Percentiles rank a stretch among this genome's conserved stretches.
phyloP scores from a whole-genome alignment of 208 protist species.

The Crithidia mellificae region DNA sequence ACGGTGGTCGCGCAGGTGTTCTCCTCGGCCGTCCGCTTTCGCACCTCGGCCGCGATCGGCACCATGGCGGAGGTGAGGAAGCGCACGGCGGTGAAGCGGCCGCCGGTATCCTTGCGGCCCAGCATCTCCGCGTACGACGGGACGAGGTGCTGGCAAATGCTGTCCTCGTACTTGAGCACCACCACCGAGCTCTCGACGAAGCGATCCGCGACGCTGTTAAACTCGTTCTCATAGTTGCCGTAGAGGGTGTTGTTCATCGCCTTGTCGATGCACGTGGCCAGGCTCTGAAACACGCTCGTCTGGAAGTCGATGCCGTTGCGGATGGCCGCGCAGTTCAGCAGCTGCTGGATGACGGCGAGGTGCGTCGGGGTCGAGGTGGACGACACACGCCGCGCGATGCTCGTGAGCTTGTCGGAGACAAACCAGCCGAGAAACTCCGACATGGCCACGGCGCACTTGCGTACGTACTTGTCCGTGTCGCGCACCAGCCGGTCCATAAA shows the following conservation, averaged over 20 bases:
- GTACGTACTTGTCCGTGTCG: conserved; percentile 79
- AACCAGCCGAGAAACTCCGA: conserved; percentile 54
- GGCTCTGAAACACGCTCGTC: conserved; percentile 52
- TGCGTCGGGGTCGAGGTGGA: conserved; percentile 43
- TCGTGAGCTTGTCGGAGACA: conserved; percentile 60
- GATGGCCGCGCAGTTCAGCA: conserved; percentile 57
- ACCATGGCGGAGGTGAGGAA: conserved; percentile 71
- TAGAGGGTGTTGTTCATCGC: conserved; percentile 59
- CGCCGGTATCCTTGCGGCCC: conserved; percentile 41
- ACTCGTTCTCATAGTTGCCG: conserved; percentile 61
- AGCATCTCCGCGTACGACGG: conserved; percentile 73
- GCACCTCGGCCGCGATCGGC: conserved; percentile 42
- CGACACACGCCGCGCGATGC: conserved; percentile 44
- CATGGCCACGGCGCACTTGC: conserved; percentile 50
- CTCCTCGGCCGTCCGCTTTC: conserved; percentile 29
- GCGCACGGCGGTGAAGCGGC: conserved; percentile 69
- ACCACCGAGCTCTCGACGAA: conserved; percentile 54
- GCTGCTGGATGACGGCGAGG: conserved; percentile 55
- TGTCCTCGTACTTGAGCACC: conserved; percentile 47
- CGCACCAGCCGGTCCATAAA: conserved; percentile 63
- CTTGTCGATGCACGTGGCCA: conserved; percentile 76
- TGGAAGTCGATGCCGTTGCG: conserved; percentile 46
- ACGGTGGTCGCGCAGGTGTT: conserved; percentile 26
- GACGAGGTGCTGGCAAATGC: conserved; percentile 57
- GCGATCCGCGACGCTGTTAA: conserved; percentile 65